These are phyloP conservation scores for Lodderomyces elongisporus DNA, from an alignment of 1,139 yeast species.

Conservation along the genomic window DNA sequence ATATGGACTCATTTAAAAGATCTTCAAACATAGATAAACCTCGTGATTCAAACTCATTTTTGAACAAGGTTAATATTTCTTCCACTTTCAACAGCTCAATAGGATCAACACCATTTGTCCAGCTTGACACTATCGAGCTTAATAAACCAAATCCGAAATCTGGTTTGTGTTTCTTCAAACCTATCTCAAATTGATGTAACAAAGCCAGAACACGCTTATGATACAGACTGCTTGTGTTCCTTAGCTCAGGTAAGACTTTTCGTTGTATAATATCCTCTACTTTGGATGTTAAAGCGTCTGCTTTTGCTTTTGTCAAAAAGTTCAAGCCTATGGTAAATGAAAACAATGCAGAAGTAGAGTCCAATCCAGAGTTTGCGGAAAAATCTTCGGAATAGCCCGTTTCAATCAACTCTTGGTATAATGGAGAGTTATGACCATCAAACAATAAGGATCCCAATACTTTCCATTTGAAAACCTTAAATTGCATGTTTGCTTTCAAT, in stretches of 20 bases:
- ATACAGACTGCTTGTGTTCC: slow-evolving; percentile 43
- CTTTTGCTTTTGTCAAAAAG: slow-evolving; percentile 55
- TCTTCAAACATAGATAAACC: slow-evolving; percentile 59
- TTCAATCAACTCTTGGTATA: slow-evolving; percentile 81
- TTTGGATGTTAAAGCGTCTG: slow-evolving; percentile 39
- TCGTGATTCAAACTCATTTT: slow-evolving; percentile 46
- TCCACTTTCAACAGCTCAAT: slow-evolving; percentile 64
- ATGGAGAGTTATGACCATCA: slow-evolving; percentile 91
- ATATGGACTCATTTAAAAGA: slow-evolving; percentile 49
- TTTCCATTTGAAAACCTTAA: slow-evolving; percentile 69
- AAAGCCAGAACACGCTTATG: slow-evolving; percentile 72
- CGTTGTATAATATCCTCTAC: slow-evolving; percentile 38
- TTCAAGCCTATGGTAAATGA: slow-evolving; percentile 84
- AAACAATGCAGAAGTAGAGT: slow-evolving; percentile 71
- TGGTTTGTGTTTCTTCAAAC: slow-evolving; percentile 81
- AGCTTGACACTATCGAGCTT: slow-evolving; percentile 70
- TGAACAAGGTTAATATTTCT: slow-evolving; percentile 52
- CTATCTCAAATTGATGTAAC: slow-evolving; percentile 79
- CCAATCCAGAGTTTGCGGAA: slow-evolving; percentile 84
- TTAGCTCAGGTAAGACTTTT: slow-evolving; percentile 38
- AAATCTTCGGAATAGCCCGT: slow-evolving; percentile 82
- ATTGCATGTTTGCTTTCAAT: slow-evolving; percentile 44
- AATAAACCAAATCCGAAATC: slow-evolving; percentile 83
- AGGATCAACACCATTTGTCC: slow-evolving; percentile 78
- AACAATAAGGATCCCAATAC: slow-evolving; percentile 66